Percentiles rank a stretch among this genome's conserved stretches.
Conservation (phyloP, 2,329 filamentous ascomycete genomes). For the Tolypocladium nubicola region DNA sequence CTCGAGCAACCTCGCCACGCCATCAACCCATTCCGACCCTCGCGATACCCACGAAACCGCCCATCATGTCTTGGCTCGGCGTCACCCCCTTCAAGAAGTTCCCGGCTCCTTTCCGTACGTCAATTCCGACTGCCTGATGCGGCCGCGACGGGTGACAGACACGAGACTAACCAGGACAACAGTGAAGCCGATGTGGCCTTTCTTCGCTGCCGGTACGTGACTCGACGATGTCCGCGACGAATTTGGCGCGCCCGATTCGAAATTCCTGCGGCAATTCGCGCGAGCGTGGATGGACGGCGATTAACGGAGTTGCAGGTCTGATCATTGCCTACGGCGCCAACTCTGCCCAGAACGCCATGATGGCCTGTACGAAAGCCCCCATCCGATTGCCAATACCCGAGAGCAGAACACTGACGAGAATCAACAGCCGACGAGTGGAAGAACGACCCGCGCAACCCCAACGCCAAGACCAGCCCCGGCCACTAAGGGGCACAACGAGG, state of each 20-base stretch:
- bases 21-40: conserved; percentile 24
- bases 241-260: neutral
- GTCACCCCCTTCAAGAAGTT: conserved; percentile 63
- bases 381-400: neutral
- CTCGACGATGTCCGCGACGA: conserved; percentile 7
- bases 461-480: conserved; percentile 32
- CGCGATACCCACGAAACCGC: conserved; percentile 25
- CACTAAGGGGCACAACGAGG: conserved; percentile 28
- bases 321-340: conserved; percentile 90
- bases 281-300: neutral
- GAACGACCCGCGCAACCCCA: conserved; percentile 89
- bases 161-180: conserved; percentile 19
- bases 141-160: conserved; percentile 7
- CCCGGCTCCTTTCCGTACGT: conserved; percentile 66
- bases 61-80: conserved; percentile 67
- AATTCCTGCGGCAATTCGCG: neutral
- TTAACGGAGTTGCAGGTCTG: conserved; percentile 44
- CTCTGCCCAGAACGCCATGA: conserved; percentile 66
- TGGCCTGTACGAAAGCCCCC: conserved; percentile 50
- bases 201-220: conserved; percentile 84
- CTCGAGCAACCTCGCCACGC: conserved; percentile 17
- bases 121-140: conserved; percentile 19
- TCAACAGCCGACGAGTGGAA: conserved; percentile 78
- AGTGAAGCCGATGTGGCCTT: conserved; percentile 88
- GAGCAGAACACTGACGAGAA: conserved; percentile 12